Percentiles rank a stretch among this genome's conserved stretches.
These are phyloP conservation scores for Linum trigynum DNA, from an alignment of 345 rosid genomes.

Conservation along the genomic window DNA sequence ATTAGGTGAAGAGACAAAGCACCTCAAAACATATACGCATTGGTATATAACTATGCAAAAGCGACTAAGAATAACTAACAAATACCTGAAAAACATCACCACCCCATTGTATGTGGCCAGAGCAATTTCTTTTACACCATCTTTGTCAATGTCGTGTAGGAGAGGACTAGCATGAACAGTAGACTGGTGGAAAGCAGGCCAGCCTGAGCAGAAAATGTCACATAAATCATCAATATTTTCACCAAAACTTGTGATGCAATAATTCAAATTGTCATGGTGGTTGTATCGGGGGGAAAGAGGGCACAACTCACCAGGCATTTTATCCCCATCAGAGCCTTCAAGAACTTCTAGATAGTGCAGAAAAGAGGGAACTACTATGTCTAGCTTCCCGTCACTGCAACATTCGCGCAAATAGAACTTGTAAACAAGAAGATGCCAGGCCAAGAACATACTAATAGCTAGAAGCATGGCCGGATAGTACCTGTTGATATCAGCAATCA, in stretches of 20 bases:
- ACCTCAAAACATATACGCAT: not conserved
- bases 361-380: constrained; percentile 90
- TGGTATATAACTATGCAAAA: not conserved
- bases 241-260: not conserved
- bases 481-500: constrained; percentile 97
- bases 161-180: constrained; percentile 97
- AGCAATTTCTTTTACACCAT: constrained; percentile 91
- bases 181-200: constrained; percentile 99
- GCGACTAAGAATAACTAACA: constrained; percentile 5
- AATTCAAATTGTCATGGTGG: not conserved
- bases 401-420: not conserved
- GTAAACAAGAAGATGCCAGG: not conserved
- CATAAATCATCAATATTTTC: too few species aligned
- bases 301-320: constrained; percentile 67
- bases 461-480: not conserved
- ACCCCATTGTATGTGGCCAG: constrained; percentile 96
- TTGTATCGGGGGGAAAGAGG: too few species aligned
- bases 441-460: not conserved
- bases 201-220: constrained; percentile 40
- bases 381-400: constrained; percentile 94
- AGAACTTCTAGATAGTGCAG: constrained; percentile 97
- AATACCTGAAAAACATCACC: constrained; percentile 86
- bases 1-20: not conserved
- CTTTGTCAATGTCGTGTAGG: constrained; percentile 87
- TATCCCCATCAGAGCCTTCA: constrained; percentile 98